Percentiles rank a stretch among this genome's conserved stretches.
Conservation (phyloP, 23 red algal species). For the Gracilaria domingensis region DNA sequence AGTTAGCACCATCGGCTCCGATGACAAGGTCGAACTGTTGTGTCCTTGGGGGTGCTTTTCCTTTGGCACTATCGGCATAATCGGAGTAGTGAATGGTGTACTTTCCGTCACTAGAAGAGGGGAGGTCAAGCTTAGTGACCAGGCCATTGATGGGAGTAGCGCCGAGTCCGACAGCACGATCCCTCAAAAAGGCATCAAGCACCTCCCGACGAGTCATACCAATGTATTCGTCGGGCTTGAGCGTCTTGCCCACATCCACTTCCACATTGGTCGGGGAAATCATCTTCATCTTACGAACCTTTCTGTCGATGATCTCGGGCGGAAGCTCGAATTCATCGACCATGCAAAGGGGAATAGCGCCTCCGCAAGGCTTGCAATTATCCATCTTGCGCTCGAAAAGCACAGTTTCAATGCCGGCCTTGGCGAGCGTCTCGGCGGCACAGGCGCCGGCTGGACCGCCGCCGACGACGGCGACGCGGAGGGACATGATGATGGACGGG, state of each 20-base stretch:
- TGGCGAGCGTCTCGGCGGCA: conserved; percentile 94
- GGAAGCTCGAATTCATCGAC: conserved; percentile 98
- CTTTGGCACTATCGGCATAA: conserved; percentile 51
- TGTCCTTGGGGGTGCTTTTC: background rate
- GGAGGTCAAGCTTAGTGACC: conserved; percentile 86
- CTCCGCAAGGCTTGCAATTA: conserved; percentile 99
- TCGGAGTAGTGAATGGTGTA: conserved; percentile 92
- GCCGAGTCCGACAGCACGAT: conserved; percentile 85
- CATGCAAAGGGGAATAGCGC: conserved; percentile 99
- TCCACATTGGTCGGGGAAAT: conserved; percentile 93
- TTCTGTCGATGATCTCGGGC: conserved; percentile 91
- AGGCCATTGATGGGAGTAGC: conserved; percentile 95
- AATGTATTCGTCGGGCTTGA: conserved; percentile 99
- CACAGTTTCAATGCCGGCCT: conserved; percentile 88
- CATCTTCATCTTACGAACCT: conserved; percentile 99
- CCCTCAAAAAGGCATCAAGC: conserved; percentile 92
- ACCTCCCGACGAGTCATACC: conserved; percentile 98
- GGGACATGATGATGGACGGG: conserved; percentile 43
- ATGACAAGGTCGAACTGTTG: conserved; percentile 95
- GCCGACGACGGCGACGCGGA: conserved; percentile 97
- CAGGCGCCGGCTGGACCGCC: conserved; percentile 96
- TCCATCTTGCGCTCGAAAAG: conserved; percentile 99
- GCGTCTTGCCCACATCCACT: conserved; percentile 88
- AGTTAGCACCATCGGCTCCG: conserved; percentile 99
- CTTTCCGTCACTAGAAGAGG: conserved; percentile 50